Evolutionary conservation across 116 monocot genomes (phyloP).

Genomic region (Thalassia testudinum): DNA sequence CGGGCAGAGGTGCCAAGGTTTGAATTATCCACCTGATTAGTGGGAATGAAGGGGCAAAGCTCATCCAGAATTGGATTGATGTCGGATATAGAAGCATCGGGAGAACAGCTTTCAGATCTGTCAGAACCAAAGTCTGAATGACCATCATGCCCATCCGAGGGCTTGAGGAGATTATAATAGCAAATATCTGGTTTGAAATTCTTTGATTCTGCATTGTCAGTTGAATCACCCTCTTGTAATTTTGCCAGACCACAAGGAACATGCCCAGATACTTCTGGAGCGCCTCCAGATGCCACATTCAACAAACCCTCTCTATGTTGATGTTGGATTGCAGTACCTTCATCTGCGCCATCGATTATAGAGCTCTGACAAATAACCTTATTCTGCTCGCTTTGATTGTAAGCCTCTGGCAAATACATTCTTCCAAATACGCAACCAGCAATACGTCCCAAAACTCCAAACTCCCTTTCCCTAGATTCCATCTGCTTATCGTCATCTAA

Average conservation of each 20-base stretch:
- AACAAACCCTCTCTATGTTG: no score
- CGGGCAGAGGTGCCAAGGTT: constrained; percentile 32
- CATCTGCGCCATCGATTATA: no score
- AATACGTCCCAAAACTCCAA: not conserved
- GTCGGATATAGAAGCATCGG: constrained; percentile 71
- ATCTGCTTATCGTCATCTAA: not conserved
- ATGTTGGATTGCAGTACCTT: no score
- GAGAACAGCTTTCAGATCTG: constrained; percentile 49
- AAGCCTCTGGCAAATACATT: not conserved
- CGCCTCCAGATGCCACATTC: constrained; percentile 8
- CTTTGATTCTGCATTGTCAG: constrained; percentile 11
- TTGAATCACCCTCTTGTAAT: not conserved
- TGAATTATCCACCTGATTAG: not conserved
- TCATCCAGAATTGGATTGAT: constrained; percentile 82
- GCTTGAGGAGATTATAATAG: constrained; percentile 21
- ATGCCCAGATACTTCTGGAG: constrained; percentile 4
- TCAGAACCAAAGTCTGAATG: constrained; percentile 47
- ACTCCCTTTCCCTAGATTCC: not conserved
- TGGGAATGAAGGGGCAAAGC: constrained; percentile 29
- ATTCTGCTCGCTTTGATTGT: no score
- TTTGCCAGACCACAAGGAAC: not conserved
- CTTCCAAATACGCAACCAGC: not conserved
- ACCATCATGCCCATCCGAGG: constrained; percentile 12
- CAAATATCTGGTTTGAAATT: constrained; percentile 10
- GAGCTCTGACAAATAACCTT: no score